phyloP scores from a whole-genome alignment of 176 grass and related monocot species.

The Eragrostis curvula region DNA sequence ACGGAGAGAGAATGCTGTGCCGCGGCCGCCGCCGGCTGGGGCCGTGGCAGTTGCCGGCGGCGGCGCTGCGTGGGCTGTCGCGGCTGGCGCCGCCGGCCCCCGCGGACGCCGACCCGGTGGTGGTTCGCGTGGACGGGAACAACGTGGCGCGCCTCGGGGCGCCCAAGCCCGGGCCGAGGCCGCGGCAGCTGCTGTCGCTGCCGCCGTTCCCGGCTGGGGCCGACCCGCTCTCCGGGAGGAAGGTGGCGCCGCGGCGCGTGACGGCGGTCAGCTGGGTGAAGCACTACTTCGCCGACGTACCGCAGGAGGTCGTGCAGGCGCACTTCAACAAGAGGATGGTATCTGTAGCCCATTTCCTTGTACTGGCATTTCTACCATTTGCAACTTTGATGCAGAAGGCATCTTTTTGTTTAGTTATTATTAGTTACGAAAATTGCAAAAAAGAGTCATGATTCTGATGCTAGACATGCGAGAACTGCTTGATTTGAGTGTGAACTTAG shows the following conservation, averaged over 20 bases:
- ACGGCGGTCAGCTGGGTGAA: conserved; percentile 84
- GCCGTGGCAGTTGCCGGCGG: conserved; percentile 15
- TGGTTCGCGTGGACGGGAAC: conserved; percentile 62
- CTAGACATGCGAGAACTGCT: not conserved
- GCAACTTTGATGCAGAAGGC: not conserved
- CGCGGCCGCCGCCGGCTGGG: conserved; percentile 20
- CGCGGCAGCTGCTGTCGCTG: conserved; percentile 77
- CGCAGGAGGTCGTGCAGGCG: conserved; percentile 64
- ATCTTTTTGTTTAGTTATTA: not conserved
- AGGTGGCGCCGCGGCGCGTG: conserved; percentile 41
- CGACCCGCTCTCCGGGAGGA: conserved; percentile 68
- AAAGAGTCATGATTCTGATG: not conserved
- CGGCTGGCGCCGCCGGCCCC: conserved; percentile 54
- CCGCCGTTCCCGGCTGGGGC: conserved; percentile 60
- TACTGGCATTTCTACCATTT: not conserved
- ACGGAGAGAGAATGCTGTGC: conserved; percentile 24
- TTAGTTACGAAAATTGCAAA: not conserved
- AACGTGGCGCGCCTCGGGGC: conserved; percentile 66
- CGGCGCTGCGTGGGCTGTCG: conserved; percentile 41
- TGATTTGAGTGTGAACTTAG: not conserved
- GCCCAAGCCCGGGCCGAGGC: conserved; percentile 72
- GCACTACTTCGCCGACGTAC: conserved; percentile 75
- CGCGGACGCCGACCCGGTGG: conserved; percentile 30
- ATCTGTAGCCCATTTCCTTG: not conserved
- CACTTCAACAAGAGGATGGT: conserved; percentile 78